Evolutionary conservation across 2,329 filamentous ascomycete species (phyloP).

Genomic region (Trichoderma sp.): DNA sequence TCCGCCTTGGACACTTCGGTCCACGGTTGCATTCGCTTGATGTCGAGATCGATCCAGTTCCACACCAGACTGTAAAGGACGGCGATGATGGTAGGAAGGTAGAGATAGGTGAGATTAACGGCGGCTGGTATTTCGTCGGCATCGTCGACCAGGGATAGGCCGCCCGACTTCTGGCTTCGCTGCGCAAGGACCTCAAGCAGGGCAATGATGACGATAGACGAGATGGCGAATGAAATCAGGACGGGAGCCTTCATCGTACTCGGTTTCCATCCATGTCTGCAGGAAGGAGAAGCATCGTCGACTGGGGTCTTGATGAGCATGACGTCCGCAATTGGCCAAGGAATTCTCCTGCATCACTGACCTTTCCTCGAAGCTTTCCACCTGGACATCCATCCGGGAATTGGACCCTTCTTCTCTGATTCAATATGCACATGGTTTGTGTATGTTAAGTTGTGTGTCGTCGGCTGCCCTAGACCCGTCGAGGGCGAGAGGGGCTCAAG

Average conservation of each 20-base stretch:
- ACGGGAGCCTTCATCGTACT: conserved; percentile 1
- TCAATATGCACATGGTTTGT: background rate
- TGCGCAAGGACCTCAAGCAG: conserved; percentile 46
- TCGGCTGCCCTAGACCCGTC: background rate
- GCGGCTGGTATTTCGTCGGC: conserved; percentile 41
- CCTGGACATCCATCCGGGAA: too few species aligned
- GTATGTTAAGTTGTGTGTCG: background rate
- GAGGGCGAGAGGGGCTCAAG: conserved; percentile 11
- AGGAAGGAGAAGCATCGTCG: too few species aligned
- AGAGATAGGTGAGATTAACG: conserved; percentile 49
- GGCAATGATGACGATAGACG: background rate
- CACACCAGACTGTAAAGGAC: conserved; percentile 59
- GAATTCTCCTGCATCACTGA: too few species aligned
- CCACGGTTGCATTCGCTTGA: conserved; percentile 62
- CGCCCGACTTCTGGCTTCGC: conserved; percentile 46
- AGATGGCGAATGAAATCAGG: conserved; percentile 1
- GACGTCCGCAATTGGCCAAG: too few species aligned
- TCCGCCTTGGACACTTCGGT: conserved; percentile 54
- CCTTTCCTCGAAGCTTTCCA: too few species aligned
- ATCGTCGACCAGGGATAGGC: conserved; percentile 39
- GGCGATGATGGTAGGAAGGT: conserved; percentile 56
- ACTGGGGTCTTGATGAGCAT: too few species aligned
- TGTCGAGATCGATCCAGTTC: conserved; percentile 62
- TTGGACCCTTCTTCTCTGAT: too few species aligned
- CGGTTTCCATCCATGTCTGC: conserved; percentile 19